Conservation (phyloP, 352 stramenopile genomes). For the Globisporangium iwayamae region DNA sequence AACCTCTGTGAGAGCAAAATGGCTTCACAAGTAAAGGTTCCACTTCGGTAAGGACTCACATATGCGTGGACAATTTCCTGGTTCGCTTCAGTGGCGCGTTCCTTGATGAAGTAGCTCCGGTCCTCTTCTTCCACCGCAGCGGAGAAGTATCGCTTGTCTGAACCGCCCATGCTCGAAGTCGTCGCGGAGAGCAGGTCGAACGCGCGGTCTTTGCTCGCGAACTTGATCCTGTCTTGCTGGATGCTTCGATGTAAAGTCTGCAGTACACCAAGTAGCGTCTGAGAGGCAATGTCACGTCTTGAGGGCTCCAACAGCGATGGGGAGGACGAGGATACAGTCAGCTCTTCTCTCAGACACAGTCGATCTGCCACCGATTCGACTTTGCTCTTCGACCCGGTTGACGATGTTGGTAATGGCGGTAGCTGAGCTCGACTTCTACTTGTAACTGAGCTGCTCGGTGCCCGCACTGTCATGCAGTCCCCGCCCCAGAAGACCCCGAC, state of each 20-base stretch:
- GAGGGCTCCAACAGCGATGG: not conserved
- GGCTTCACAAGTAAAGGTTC: not conserved
- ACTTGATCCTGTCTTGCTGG: slow-evolving; percentile 26
- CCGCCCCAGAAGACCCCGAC: slow-evolving; percentile 35
- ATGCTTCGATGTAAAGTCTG: slow-evolving; percentile 48
- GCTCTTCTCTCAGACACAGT: not conserved
- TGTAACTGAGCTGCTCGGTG: not conserved
- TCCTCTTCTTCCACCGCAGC: slow-evolving; percentile 30
- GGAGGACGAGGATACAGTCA: not conserved
- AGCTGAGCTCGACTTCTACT: not conserved
- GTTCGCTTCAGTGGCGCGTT: slow-evolving; percentile 22
- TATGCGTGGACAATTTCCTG: slow-evolving; percentile 24
- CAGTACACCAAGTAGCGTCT: slow-evolving; percentile 41
- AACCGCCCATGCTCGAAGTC: not conserved
- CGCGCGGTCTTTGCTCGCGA: slow-evolving; percentile 26
- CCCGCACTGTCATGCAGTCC: not conserved
- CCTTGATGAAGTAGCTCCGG: slow-evolving; percentile 29
- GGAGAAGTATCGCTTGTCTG: slow-evolving; percentile 20
- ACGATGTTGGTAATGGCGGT: not conserved
- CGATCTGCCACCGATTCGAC: not conserved
- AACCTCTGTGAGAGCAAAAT: not conserved
- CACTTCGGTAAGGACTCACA: slow-evolving; percentile 16
- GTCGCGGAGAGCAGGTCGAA: slow-evolving; percentile 21
- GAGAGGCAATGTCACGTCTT: slow-evolving; percentile 13
- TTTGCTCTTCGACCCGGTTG: not conserved